Evolutionary conservation across 2,329 filamentous ascomycete species (phyloP), one percentile per base, ranked within the genome.

Genomic region (Colletotrichum costaricense): DNA sequence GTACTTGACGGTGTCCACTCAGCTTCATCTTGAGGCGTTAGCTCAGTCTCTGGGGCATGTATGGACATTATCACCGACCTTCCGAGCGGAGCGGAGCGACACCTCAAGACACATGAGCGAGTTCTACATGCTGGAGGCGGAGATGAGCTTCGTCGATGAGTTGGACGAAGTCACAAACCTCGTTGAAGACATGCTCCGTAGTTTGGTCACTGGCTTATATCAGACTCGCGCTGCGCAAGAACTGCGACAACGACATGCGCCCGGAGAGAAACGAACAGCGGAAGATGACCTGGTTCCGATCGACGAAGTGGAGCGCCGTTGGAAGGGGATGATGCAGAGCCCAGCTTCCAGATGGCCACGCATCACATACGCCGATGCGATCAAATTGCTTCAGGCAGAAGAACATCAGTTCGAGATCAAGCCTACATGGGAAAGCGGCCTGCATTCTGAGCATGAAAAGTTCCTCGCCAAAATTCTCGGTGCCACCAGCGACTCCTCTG

Each of bases 71-170:
- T 97, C 95, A 5, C 97, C 97, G 3, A 97, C 95, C 0, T 99
- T 99, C 80, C 91, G 97, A 49, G 97, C 97, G 4, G 97, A 98
- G 82, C 92, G 92, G 80, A 98, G 95, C 82, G 95, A 98, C 79
- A 98, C 97, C 0, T 92, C 95, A 6, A 92, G 97, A 33, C 97
- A 99, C 83, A 87, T 99, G 74, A 98, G 95, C 85, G 97, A 99
- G 80, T 98, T 99, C 79, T 98, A 98, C 84, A 98, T 99, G 97
- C 89, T 99, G 2, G 97, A 99, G 83, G 95, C 93, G 19, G 97
- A 99, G 82, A 86, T 95, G 80, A 93, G 91, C 78, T 98, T 98
- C 81, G 89, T 93, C 55, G 88, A 93, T 59, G 85, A 91, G 75
- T 86, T 98, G 76, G 85, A 88, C 35, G 85, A 89, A 30, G 87